These are phyloP conservation scores for Ceratobasidium sp. DNA, from an alignment of 1,284 basidiomycete species.

Conservation along the genomic window DNA sequence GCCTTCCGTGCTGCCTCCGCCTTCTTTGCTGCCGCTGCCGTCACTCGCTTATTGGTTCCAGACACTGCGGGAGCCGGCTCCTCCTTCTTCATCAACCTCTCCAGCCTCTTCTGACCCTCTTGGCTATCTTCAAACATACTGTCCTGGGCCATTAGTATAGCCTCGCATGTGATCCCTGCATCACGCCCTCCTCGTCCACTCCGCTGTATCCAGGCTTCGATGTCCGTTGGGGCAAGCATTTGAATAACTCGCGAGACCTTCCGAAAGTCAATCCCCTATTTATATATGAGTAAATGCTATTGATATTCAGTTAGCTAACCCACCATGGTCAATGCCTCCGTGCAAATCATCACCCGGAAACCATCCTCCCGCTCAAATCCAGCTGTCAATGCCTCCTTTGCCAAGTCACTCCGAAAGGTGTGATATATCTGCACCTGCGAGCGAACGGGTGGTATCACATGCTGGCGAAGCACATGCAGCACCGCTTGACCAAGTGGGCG, in stretches of 20 bases:
- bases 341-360: not conserved
- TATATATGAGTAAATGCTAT: no score
- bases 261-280: conserved; percentile 1
- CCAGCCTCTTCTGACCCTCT: not conserved
- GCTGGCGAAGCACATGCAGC: not conserved
- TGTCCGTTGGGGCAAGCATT: not conserved
- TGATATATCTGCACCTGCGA: not conserved
- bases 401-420: not conserved
- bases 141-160: not conserved
- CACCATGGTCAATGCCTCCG: conserved; percentile 5
- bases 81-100: not conserved
- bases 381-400: not conserved
- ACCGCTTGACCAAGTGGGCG: not conserved
- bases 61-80: not conserved
- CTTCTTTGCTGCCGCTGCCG: not conserved
- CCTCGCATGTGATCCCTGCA: not conserved
- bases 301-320: not conserved
- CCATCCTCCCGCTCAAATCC: not conserved
- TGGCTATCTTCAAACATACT: conserved; percentile 1
- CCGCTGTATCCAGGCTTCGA: not conserved
- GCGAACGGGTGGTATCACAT: not conserved
- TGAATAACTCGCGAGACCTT: not conserved
- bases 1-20: no score
- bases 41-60: not conserved
- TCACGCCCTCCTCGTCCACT: not conserved